These are phyloP conservation scores for Effrenium voratum DNA, from an alignment of 73 alveolate genomes.

Conservation along the genomic window DNA sequence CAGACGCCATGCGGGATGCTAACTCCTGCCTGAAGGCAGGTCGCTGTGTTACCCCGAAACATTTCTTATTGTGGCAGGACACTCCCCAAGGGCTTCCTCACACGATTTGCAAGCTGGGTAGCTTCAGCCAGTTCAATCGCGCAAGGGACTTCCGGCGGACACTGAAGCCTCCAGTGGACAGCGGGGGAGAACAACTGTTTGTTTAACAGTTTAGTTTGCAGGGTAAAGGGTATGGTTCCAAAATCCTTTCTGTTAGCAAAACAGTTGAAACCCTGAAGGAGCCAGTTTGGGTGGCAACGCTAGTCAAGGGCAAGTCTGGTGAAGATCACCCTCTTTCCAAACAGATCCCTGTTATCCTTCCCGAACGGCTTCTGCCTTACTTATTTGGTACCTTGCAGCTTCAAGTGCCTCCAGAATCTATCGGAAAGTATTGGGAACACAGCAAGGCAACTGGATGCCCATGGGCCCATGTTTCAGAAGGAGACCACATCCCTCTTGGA, in stretches of 20 bases:
- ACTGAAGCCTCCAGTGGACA: slow-evolving; percentile 11
- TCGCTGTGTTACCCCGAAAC: neutral
- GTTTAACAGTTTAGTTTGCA: too few species aligned
- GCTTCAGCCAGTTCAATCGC: neutral
- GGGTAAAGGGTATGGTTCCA: too few species aligned
- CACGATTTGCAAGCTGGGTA: neutral
- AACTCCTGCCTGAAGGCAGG: neutral
- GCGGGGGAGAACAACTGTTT: too few species aligned
- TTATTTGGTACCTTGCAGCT: neutral
- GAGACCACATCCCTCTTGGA: slow-evolving; percentile 14
- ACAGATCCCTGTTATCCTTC: neutral
- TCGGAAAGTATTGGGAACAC: neutral
- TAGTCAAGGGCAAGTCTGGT: slow-evolving; percentile 17
- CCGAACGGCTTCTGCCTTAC: neutral
- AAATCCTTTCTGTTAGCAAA: too few species aligned
- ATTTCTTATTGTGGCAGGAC: neutral
- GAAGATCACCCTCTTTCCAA: neutral
- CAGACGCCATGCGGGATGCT: neutral
- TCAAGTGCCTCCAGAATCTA: neutral
- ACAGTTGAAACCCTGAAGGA: slow-evolving; percentile 53
- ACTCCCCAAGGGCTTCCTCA: neutral
- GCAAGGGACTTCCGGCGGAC: neutral
- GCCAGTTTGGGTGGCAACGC: neutral
- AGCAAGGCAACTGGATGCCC: neutral
- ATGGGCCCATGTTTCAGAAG: neutral